Percentiles rank a stretch among this genome's conserved stretches.
phyloP scores from a whole-genome alignment of 2,329 filamentous ascomycete species.

The Aciculosporium take region DNA sequence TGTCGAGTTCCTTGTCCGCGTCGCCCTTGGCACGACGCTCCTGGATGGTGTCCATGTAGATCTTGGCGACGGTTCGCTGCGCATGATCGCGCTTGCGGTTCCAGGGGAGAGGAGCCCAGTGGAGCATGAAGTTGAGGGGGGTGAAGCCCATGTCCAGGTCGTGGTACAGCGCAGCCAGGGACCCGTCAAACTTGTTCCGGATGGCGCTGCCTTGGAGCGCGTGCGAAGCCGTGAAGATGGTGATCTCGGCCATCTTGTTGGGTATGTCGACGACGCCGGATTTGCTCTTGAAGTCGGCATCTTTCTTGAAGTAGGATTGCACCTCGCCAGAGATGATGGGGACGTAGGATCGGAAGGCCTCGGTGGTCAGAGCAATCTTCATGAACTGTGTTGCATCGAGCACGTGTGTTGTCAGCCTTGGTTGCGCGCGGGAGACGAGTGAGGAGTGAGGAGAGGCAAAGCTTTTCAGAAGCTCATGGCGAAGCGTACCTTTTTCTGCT shows the following conservation, averaged over 20 bases:
- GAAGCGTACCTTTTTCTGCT: conserved; percentile 70
- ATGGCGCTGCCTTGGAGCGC: conserved; percentile 76
- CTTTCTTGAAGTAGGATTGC: conserved; percentile 55
- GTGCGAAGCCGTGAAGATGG: conserved; percentile 79
- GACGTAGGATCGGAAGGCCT: conserved; percentile 62
- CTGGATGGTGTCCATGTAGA: conserved; percentile 71
- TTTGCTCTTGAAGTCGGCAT: conserved; percentile 50
- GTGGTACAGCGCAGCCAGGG: conserved; percentile 71
- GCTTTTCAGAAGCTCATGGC: no score
- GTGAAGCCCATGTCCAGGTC: conserved; percentile 84
- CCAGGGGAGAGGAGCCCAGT: conserved; percentile 79
- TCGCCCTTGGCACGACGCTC: conserved; percentile 44
- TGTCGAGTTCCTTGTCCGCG: conserved; percentile 48
- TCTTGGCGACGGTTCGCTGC: conserved; percentile 64
- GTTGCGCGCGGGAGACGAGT: no score
- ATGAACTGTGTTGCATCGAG: conserved; percentile 47
- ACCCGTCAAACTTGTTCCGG: conserved; percentile 64
- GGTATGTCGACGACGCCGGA: conserved; percentile 59
- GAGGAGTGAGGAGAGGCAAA: no score
- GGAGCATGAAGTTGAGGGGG: conserved; percentile 79
- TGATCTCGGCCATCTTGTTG: conserved; percentile 69
- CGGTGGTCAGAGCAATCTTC: conserved; percentile 65
- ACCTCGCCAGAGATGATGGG: conserved; percentile 65
- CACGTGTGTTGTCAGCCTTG: not conserved
- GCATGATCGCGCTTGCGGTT: conserved; percentile 71